Conservation (phyloP, 164 flowering plant species). For the Kalanchoe fedtschenkoi region DNA sequence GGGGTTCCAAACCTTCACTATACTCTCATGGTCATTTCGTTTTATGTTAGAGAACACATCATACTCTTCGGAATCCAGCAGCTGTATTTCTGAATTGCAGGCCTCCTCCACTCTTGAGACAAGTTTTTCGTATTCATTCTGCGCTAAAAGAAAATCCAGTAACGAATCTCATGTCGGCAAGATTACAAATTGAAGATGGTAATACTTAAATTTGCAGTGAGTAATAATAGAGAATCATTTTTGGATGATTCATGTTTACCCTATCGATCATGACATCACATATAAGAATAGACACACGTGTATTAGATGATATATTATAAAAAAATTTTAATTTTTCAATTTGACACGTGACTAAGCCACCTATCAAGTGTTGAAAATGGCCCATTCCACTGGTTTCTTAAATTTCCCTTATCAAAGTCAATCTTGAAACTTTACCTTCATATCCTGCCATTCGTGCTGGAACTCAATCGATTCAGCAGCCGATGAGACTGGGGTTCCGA, state of each 20-base stretch:
- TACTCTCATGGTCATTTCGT: conserved; percentile 27
- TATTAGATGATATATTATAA: not conserved
- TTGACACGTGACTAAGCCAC: no score
- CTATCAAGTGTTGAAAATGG: no score
- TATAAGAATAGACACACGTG: not conserved
- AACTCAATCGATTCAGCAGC: not conserved
- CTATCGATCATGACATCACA: no score
- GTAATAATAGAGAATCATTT: no score
- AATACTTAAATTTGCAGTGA: no score
- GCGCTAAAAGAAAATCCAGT: no score
- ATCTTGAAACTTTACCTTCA: not conserved
- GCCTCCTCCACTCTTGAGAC: conserved; percentile 27
- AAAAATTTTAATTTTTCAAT: no score
- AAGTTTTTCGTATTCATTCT: conserved; percentile 40
- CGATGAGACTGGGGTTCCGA: not conserved
- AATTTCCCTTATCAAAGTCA: not conserved
- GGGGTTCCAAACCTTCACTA: conserved; percentile 34
- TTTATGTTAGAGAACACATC: conserved; percentile 26
- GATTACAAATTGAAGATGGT: no score
- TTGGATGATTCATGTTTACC: no score
- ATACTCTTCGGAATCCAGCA: conserved; percentile 14
- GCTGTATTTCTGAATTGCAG: not conserved
- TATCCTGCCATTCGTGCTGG: not conserved
- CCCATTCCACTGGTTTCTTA: no score
- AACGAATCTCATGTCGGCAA: no score